Percentiles rank a stretch among this genome's conserved stretches.
These are phyloP conservation scores for Jacaranda copaia DNA, from an alignment of 257 asterid genomes.

Conservation along the genomic window DNA sequence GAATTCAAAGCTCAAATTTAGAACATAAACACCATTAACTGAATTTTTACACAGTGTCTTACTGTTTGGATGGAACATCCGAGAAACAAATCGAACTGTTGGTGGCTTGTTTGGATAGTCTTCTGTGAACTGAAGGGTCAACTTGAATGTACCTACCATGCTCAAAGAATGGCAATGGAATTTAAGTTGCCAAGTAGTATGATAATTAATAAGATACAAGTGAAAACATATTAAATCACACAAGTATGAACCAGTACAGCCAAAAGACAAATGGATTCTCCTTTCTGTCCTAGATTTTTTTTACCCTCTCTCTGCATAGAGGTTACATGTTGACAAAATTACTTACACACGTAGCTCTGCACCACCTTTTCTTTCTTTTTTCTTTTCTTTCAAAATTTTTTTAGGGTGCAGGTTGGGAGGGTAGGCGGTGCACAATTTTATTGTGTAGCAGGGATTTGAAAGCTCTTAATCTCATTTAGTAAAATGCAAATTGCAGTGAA, in stretches of 20 bases:
- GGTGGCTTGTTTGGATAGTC: slow-evolving; percentile 92
- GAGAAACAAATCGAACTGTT: slow-evolving; percentile 80
- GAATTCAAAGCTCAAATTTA: slow-evolving; percentile 29
- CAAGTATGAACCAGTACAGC: background rate
- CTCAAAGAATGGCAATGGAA: slow-evolving; percentile 33
- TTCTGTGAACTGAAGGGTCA: slow-evolving; percentile 77
- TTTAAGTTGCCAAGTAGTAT: background rate
- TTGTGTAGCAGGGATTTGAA: background rate
- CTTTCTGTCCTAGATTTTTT: too few species aligned
- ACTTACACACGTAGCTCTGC: background rate
- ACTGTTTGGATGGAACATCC: slow-evolving; percentile 94
- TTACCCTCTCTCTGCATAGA: too few species aligned
- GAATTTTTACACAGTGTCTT: slow-evolving; percentile 40
- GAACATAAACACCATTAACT: background rate
- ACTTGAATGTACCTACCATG: slow-evolving; percentile 69
- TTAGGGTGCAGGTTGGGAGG: background rate
- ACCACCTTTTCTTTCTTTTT: background rate
- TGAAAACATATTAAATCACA: slow-evolving; percentile 10
- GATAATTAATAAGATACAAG: slow-evolving; percentile 17
- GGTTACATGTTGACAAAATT: too few species aligned
- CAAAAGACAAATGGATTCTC: too few species aligned
- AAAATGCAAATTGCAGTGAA: background rate
- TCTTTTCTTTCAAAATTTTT: background rate
- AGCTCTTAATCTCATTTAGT: background rate
- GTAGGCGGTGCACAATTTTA: too few species aligned